phyloP scores from a whole-genome alignment of 345 rosid genomes.

The Conringia planisiliqua region DNA sequence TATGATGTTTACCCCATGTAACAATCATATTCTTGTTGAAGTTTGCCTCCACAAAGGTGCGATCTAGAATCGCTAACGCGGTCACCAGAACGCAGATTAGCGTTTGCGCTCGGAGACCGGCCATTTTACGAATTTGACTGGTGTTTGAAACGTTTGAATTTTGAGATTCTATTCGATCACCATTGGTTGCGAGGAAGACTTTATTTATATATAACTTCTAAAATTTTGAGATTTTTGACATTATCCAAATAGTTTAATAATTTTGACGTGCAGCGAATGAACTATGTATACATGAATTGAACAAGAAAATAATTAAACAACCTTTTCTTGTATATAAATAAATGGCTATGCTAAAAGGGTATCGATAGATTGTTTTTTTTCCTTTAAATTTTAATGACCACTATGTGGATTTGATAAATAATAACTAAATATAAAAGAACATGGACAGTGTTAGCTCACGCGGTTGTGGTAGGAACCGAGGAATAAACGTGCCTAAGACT shows the following conservation, averaged over 20 bases:
- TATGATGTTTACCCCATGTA: constrained; percentile 56
- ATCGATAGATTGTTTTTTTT: neutral
- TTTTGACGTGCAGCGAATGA: constrained; percentile 27
- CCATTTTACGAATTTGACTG: constrained; percentile 39
- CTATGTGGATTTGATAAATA: neutral
- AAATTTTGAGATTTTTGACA: neutral
- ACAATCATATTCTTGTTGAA: constrained; percentile 52
- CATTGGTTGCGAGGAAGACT: neutral
- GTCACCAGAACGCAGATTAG: constrained; percentile 32
- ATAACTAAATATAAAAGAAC: neutral
- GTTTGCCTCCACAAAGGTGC: constrained; percentile 39
- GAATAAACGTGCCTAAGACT: constrained; percentile 20
- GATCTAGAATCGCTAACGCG: constrained; percentile 36
- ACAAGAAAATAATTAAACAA: neutral
- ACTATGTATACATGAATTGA: constrained; percentile 8
- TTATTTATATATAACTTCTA: constrained; percentile 5
- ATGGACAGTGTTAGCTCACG: constrained; percentile 16
- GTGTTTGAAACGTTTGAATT: constrained; percentile 6
- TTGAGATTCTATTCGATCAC: neutral
- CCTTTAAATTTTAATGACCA: neutral
- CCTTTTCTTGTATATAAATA: neutral
- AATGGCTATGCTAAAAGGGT: neutral
- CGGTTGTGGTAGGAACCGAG: neutral
- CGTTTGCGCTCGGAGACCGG: constrained; percentile 15
- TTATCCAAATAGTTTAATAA: neutral